Conservation (phyloP, 768 basidiomycete species). For the Mycena belliarum region DNA sequence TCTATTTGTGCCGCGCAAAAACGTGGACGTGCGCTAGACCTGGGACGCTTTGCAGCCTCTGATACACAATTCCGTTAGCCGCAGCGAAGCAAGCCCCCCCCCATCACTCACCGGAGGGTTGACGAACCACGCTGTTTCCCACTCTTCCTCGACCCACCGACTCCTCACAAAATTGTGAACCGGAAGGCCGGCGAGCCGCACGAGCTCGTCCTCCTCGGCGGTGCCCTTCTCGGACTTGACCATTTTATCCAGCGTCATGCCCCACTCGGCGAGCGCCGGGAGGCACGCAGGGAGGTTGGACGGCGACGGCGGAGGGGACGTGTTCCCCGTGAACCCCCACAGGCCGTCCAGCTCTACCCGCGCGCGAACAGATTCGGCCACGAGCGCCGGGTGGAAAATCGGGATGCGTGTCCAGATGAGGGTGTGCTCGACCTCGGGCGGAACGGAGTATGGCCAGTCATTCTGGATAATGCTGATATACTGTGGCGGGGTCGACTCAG, state of each 20-base stretch:
- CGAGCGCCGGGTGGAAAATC: constrained; percentile 61
- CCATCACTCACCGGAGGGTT: constrained; percentile 69
- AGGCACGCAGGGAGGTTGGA: constrained; percentile 58
- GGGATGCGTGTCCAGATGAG: constrained; percentile 80
- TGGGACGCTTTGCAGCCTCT: constrained; percentile 79
- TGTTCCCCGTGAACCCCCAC: constrained; percentile 76
- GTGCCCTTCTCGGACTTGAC: constrained; percentile 52
- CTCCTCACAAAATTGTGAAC: constrained; percentile 63
- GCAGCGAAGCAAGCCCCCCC: constrained; percentile 32
- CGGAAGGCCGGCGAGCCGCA: constrained; percentile 54
- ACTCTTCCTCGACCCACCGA: constrained; percentile 70
- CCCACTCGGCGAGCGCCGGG: constrained; percentile 70
- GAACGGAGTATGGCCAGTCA: constrained; percentile 91
- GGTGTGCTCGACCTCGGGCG: constrained; percentile 69
- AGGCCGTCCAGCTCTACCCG: constrained; percentile 76
- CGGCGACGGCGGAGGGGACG: constrained; percentile 57
- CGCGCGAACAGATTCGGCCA: constrained; percentile 49
- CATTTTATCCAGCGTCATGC: constrained; percentile 61
- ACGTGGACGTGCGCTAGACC: constrained; percentile 87
- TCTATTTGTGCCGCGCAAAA: constrained; percentile 63
- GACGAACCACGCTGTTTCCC: constrained; percentile 93
- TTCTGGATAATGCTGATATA: constrained; percentile 74
- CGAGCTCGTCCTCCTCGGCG: constrained; percentile 51
- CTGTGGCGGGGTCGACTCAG: constrained; percentile 55
- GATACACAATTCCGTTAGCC: constrained; percentile 27